These are phyloP conservation scores for Pythium volutum DNA, from an alignment of 352 stramenopile species.

Conservation along the genomic window DNA sequence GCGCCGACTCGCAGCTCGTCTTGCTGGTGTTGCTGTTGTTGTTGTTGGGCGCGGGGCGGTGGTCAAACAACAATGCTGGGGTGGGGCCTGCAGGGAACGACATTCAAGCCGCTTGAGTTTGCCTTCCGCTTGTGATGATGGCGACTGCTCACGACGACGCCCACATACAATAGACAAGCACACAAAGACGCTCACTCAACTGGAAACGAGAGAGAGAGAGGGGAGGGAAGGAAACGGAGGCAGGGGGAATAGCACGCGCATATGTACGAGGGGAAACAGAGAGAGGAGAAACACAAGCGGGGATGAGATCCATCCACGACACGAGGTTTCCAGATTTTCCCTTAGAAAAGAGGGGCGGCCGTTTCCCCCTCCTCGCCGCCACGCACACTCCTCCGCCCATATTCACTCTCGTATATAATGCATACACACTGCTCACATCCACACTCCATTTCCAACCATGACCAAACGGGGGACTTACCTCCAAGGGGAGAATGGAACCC, in stretches of 20 bases:
- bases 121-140: constrained; percentile 1
- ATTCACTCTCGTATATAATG: constrained; percentile 1
- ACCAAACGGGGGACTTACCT: constrained; percentile 12
- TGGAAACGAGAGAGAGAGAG: constrained; percentile 8
- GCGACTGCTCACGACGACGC: constrained; percentile 14
- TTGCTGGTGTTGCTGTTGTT: background rate
- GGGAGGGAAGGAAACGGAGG: background rate
- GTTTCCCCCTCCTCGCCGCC: constrained; percentile 1
- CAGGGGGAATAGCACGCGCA: background rate
- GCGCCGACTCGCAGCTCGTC: constrained; percentile 15
- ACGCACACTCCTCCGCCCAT: constrained; percentile 10
- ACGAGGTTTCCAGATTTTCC: too few species aligned
- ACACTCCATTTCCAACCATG: background rate
- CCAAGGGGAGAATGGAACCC: background rate
- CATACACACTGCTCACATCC: background rate
- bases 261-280: background rate
- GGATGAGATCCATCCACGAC: background rate
- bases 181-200: constrained; percentile 22
- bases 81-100: constrained; percentile 23
- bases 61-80: background rate
- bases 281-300: background rate
- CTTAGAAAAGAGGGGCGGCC: constrained; percentile 3
- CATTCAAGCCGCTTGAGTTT: constrained; percentile 24
- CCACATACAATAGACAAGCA: constrained; percentile 28
- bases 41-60: background rate